Evolutionary conservation across 345 rosid species (phyloP).

Genomic region (Rhizophora mangle): DNA sequence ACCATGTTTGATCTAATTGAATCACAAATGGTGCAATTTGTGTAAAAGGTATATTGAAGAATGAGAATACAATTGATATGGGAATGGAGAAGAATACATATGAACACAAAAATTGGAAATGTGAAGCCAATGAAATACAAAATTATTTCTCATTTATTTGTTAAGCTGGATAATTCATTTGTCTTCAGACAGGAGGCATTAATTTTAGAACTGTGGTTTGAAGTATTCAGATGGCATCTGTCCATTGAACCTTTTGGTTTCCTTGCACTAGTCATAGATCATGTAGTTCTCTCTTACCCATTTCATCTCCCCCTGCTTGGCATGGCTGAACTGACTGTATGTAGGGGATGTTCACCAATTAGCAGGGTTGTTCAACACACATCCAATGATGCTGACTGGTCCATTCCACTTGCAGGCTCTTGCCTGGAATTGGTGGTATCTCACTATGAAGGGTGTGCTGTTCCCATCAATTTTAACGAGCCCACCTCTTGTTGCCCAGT

Average conservation of each 20-base stretch:
- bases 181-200: background rate
- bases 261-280: slow-evolving; percentile 70
- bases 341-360: slow-evolving; percentile 63
- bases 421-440: slow-evolving; percentile 43
- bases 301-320: slow-evolving; percentile 39
- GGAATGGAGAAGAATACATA: too few species aligned
- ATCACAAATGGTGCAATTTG: too few species aligned
- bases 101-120: too few species aligned
- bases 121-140: too few species aligned
- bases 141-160: too few species aligned
- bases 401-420: slow-evolving; percentile 70
- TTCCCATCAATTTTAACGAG: slow-evolving; percentile 59
- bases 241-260: slow-evolving; percentile 51
- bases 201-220: slow-evolving; percentile 48
- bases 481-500: slow-evolving; percentile 81
- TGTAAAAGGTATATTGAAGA: too few species aligned
- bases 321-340: slow-evolving; percentile 44
- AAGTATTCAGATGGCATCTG: slow-evolving; percentile 66
- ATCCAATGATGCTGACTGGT: slow-evolving; percentile 41
- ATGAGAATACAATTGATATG: too few species aligned
- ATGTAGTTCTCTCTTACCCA: slow-evolving; percentile 50
- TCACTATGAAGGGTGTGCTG: slow-evolving; percentile 51
- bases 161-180: background rate
- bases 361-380: slow-evolving; percentile 29
- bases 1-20: too few species aligned